Base-by-base conservation (phyloP, 768 basidiomycete species). In the Rhizopogon salebrosus region DNA sequence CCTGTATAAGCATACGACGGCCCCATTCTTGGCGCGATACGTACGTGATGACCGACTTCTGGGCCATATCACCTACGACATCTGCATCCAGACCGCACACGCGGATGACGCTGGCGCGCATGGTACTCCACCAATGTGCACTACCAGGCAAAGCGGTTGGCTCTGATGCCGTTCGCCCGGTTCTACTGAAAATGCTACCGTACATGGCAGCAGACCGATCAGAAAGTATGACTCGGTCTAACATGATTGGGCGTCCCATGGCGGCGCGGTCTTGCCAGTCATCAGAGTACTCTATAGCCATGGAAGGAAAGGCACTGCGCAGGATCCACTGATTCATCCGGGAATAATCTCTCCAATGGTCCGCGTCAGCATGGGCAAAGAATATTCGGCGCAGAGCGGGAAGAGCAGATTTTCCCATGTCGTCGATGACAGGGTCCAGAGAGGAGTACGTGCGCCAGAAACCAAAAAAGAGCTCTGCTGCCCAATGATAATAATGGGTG, bases 401-500 rank as follows among this genome's bases (percentile, higher is more conserved):
- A 31, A 97, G 83, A 5, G 74, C 67, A 1, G 91, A 89, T 42
- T 79, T 78, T 7, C 91, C 92, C 41, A 76, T 70, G 0, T 79
- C 58, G 2, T 82, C 69, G 48, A 95, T 92, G 20, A 67, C 69
- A 1, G 80, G 79, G 64, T 94, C 92, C 10, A 95, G 73, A 2
- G 89, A 84, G 31, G 91, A 80, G 66, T 95, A 95, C 0, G 92
- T 84, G 7, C 92, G 80, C 94, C 94, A 95, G 60, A 95, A 81
- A 37, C 94, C 94, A 57, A 92, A 91, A 72, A 89, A 87, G 18
- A 94, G 80, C 64, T 98, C 94, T 4, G 94, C 93, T 29, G 87
- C 82, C 82, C 89, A 94, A 62, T 98, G 93, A 65, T 93, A 95
- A 65, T 95, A 95, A 68, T 95, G 93, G 1, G 87, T 89, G 52